These are phyloP conservation scores for Boletellus sp. DNA, from an alignment of 768 basidiomycete genomes.

Conservation along the genomic window DNA sequence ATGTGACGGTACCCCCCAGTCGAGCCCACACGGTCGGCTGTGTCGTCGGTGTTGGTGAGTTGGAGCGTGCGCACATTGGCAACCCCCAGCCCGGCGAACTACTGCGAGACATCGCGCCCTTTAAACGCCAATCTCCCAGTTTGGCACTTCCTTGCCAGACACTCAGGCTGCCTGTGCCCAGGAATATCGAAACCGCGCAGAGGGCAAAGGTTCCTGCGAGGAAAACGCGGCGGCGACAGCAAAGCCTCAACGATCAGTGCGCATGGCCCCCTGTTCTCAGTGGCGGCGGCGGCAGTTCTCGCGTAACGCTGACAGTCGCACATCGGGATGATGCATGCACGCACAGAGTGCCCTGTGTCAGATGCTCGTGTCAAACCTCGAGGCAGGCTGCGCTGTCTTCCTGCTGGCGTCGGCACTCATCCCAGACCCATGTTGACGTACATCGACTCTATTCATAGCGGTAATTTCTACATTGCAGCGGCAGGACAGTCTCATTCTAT, in stretches of 20 bases:
- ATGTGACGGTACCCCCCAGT: slow-evolving; percentile 52
- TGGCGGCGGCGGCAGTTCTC: too few species aligned
- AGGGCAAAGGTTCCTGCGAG: slow-evolving; percentile 49
- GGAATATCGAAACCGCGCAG: slow-evolving; percentile 39
- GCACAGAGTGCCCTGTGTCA: too few species aligned
- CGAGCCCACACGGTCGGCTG: slow-evolving; percentile 50
- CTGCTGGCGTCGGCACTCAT: not conserved
- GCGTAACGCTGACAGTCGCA: too few species aligned
- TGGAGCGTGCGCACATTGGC: too few species aligned
- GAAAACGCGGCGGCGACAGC: slow-evolving; percentile 48
- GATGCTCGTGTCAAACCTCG: too few species aligned
- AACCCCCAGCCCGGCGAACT: too few species aligned
- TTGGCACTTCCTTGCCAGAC: slow-evolving; percentile 43
- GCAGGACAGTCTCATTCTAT: slow-evolving; percentile 4
- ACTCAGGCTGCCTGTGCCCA: too few species aligned
- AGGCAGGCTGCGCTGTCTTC: too few species aligned
- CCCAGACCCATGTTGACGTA: not conserved
- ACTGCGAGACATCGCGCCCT: too few species aligned
- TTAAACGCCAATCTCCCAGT: too few species aligned
- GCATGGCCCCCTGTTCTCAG: slow-evolving; percentile 53
- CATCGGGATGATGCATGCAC: too few species aligned
- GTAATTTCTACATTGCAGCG: slow-evolving; percentile 5
- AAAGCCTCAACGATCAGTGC: slow-evolving; percentile 38
- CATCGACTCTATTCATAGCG: slow-evolving; percentile 5
- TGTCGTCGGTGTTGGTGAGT: too few species aligned